Conservation (phyloP, 164 flowering plant species). For the Euptelea pleiosperma region DNA sequence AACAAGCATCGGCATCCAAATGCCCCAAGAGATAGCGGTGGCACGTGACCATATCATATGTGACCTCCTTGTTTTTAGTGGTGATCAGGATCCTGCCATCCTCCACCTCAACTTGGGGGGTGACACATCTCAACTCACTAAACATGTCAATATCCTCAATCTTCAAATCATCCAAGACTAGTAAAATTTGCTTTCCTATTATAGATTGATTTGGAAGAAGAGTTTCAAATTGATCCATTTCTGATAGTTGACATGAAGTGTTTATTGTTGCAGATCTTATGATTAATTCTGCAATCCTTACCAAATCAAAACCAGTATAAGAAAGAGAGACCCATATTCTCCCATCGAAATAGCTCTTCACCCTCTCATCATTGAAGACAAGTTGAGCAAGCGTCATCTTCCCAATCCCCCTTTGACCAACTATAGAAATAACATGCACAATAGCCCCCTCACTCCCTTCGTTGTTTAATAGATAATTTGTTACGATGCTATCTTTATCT, state of each 20-base stretch:
- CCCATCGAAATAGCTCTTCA: too few species aligned
- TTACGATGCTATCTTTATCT: not conserved
- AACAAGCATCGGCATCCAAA: not conserved
- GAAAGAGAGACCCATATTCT: not conserved
- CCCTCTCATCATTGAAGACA: not conserved
- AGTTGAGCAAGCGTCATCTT: not conserved
- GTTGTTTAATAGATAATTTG: not conserved
- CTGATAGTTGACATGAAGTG: too few species aligned
- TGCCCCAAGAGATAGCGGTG: not conserved
- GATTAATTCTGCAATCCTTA: not conserved
- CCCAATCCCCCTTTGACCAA: not conserved
- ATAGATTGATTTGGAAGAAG: not conserved
- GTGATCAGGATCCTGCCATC: not conserved
- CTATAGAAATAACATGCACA: not conserved
- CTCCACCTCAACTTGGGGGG: not conserved
- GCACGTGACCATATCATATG: not conserved
- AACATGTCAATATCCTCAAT: not conserved
- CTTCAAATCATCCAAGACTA: not conserved
- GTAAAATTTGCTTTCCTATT: not conserved
- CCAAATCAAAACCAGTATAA: not conserved
- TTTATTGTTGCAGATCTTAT: not conserved
- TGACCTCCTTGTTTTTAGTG: not conserved
- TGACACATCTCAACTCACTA: not conserved
- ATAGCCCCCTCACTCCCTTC: not conserved
- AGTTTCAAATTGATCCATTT: not conserved